Evolutionary conservation across 768 basidiomycete species (phyloP), one percentile per base, ranked within the genome.

Genomic region (Boletus pseudopeckii): DNA sequence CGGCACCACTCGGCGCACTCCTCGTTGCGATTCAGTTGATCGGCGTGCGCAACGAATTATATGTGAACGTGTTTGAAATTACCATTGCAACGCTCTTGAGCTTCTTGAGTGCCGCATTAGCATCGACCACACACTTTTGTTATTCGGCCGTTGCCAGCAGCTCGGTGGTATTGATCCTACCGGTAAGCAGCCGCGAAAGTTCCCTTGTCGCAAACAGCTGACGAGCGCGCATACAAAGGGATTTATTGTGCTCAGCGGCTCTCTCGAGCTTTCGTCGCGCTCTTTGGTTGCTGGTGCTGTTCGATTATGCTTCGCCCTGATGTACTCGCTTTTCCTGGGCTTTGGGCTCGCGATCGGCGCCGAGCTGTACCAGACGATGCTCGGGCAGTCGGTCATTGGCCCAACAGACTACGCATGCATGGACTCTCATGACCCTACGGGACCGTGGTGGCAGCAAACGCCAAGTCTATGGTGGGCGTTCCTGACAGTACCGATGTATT

Each of bases 251-350:
- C 77, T 88, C 14, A 79, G 75, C 60, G 92, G 87, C 45, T 79
- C 85, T 11, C 81, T 93, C 30, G 92, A 93, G 64, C 72, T 92
- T 20, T 81, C 89, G 54, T 86, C 89, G 4, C 80, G 90, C 17
- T 89, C 88, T 56, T 85, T 95, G 62, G 83, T 92, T 30, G 77
- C 89, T 0, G 90, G 92, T n/a, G 85, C 89, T 11, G 90, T 93
- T 32, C 79, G 90, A 37, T 75, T 93, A 15, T 88, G 88, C 59
- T 93, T 88, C 62, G 80, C 88, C 24, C 76, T 89, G 48, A 78
- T 88, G 52, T 94, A 93, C 64, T 84, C 87, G n/a, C 74, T 86
- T 17, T 86, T 85, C 67, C 75, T 88, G 8, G 86, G 87, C 0
- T 90, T 94, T 65, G 92, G 92, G 5, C 81, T 92, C 10, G 82